phyloP scores from a whole-genome alignment of 345 rosid genomes.

The Microcos paniculata region DNA sequence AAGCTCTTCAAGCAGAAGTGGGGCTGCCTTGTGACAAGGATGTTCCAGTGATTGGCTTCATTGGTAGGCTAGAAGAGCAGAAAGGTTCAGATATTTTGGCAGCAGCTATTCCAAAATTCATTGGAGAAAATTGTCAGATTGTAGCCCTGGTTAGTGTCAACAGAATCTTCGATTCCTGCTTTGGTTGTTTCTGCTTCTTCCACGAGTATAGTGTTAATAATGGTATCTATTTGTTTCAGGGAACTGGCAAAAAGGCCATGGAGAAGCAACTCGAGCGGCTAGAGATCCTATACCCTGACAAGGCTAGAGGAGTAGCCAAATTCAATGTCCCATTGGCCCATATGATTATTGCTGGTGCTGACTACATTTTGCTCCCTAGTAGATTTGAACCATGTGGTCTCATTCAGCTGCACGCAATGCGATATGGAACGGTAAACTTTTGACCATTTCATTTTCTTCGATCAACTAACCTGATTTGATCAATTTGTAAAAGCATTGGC shows the following conservation, averaged over 20 bases:
- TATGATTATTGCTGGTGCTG: conserved; percentile 89
- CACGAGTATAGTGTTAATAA: neutral
- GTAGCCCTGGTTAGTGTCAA: conserved; percentile 65
- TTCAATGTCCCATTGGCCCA: conserved; percentile 85
- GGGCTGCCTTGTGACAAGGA: conserved; percentile 86
- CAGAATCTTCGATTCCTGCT: neutral
- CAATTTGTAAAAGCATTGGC: neutral
- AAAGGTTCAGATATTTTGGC: conserved; percentile 93
- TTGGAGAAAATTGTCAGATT: conserved; percentile 64
- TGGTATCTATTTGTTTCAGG: conserved; percentile 36
- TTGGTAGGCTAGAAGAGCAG: conserved; percentile 96
- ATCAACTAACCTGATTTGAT: neutral
- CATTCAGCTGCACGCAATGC: conserved; percentile 94
- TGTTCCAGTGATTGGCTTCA: conserved; percentile 87
- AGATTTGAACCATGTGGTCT: conserved; percentile 99
- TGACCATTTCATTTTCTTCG: neutral
- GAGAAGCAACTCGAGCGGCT: conserved; percentile 68
- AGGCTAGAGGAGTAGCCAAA: conserved; percentile 72
- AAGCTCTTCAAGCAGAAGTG: conserved; percentile 86
- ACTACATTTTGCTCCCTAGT: conserved; percentile 79
- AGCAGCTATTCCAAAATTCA: conserved; percentile 64
- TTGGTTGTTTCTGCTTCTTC: neutral
- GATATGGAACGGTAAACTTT: conserved; percentile 37
- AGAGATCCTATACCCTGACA: conserved; percentile 66
- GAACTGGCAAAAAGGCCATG: conserved; percentile 86